Base-by-base conservation (phyloP, 441 rosid species). In the Pelargonium citronellum region DNA sequence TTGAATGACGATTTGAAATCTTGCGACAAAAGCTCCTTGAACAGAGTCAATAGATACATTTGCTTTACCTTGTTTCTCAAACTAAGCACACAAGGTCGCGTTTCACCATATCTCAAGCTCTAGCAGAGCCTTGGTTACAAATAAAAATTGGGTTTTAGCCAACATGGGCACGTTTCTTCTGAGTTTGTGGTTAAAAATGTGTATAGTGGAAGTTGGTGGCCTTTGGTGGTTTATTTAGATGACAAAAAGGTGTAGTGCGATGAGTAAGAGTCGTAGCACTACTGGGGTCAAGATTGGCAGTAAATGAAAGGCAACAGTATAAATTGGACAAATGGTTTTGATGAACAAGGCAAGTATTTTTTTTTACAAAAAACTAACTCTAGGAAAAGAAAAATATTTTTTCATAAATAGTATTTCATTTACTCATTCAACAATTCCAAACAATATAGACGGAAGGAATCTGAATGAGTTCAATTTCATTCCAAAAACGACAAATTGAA, bases 21-120 rank as follows among this genome's bases (percentile, higher is more conserved):
- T 58, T 19, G 63, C 10, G 63, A 58, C 22, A 58, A 30, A 7
- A 55, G 62, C 6, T 55, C 62, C 62, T 16, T 4, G 62, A 17
- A 16, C 62, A 55, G 19, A 55, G 62, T 7, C 22, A 9, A 58
- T 27, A 58, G 63, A 19, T 58, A 27, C 30, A 58, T 58, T 10
- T 2, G 11, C 30, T 19, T 58, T 58, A 24, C 63, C 63, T 58
- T 58, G 12, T 58, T 58, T 27, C 13, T 19, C 10, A 58, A 20
- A 19, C 1, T 58, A 58, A 12, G 12, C 30, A 58, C 30, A 58
- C 12, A 20, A 58, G 10, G 10, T 20, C 20, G 63, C 3, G 30
- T 58, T 58, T 58, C 20, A 20, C 63, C 63, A 58, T 24, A 58
- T 58, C 27, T 58, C 34, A 58, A 7, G 63, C 12, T 20, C 63